phyloP scores from a whole-genome alignment of 257 asterid species.

The Ehretia macrophylla region DNA sequence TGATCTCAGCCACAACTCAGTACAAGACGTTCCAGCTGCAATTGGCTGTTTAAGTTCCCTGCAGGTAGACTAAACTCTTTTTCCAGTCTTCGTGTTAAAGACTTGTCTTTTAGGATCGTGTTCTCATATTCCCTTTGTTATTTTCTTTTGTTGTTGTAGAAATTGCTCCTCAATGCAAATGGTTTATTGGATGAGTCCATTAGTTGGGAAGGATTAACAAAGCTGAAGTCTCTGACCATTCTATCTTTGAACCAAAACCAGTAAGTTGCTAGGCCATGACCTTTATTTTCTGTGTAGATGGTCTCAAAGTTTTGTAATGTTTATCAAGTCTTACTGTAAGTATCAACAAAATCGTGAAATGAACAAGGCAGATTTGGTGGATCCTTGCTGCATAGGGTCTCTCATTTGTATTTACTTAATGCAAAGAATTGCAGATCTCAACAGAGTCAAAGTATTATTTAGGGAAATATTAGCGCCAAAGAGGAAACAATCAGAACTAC shows the following conservation, averaged over 20 bases:
- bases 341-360: too few species aligned
- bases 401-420: too few species aligned
- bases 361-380: too few species aligned
- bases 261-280: slow-evolving; percentile 34
- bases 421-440: too few species aligned
- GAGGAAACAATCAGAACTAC: too few species aligned
- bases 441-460: too few species aligned
- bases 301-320: too few species aligned
- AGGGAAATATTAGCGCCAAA: too few species aligned
- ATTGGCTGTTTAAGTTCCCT: slow-evolving; percentile 47
- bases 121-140: slow-evolving; percentile 7
- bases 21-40: slow-evolving; percentile 55
- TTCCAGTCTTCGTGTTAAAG: background rate
- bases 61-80: slow-evolving; percentile 42
- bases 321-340: too few species aligned
- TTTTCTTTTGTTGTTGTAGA: slow-evolving; percentile 39
- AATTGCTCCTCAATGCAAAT: slow-evolving; percentile 60
- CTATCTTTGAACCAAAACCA: slow-evolving; percentile 59
- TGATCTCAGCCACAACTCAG: slow-evolving; percentile 61
- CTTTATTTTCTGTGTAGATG: background rate
- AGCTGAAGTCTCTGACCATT: slow-evolving; percentile 55
- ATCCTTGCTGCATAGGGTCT: too few species aligned
- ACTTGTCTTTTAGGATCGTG: background rate
- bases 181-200: slow-evolving; percentile 45
- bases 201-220: slow-evolving; percentile 71